Evolutionary conservation across 1,284 basidiomycete genomes (phyloP), one percentile per base, ranked within the genome.

Genomic region (Rhodotorula mucilaginosa): DNA sequence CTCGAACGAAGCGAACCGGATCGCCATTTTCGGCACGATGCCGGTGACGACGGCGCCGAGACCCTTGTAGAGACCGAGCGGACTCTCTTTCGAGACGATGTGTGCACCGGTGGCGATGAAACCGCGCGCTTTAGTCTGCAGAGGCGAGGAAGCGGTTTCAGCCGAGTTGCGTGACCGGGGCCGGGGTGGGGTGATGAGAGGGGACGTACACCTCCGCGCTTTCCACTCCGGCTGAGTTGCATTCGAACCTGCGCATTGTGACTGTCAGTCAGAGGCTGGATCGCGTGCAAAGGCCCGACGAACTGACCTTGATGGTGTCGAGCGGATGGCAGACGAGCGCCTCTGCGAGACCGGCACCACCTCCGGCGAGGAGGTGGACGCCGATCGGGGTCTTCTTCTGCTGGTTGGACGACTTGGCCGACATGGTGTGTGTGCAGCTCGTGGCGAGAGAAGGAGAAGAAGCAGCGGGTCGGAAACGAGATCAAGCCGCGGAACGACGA

Each of bases 1-100:
- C 84, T 99, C 96, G 81, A 99, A 99, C 81, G 91, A 93, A 54
- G 97, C 95, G 82, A 99, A 99, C 57, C 97, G 91, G 80, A 96
- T 98, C 65, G 94, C 94, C 97, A 99, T 99, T 85, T 99, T 99
- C 7, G 97, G 97, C 2, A 98, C 93, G 81, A 99, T 99, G 46
- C 94, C 94, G 18, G 93, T 91, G 31, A 97, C 85, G 51, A 99
- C 96, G n/a, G 96, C 96, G 54, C 96, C 96, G 57, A 99, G 88
- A 18, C 78, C 97, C 82, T 99, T 99, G 88, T 99, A 99, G 56
- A 99, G 84, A 23, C 97, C 97, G 26, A 98, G 87, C 0, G 93
- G 92, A 7, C 94, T 96, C 84, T 99, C 96, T 61, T 94, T 88
- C 74, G 87, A 87, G 47, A 94, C 88, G 75, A 99, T 99, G 82